Evolutionary conservation across 768 basidiomycete species (phyloP), one percentile per base, ranked within the genome.

Genomic region (Pisolithus albus): DNA sequence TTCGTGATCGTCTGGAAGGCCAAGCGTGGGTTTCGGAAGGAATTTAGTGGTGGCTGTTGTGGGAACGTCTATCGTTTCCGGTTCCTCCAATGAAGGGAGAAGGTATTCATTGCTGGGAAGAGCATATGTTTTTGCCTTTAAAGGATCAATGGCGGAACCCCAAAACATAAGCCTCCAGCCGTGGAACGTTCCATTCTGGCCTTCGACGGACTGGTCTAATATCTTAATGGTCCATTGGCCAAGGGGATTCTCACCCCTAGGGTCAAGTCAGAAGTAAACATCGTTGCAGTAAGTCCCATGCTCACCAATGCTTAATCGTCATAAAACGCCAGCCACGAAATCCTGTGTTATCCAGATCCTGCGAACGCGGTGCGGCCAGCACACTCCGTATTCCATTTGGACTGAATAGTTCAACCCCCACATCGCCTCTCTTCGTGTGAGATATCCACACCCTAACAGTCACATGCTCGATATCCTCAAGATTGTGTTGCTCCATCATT

Each of bases 271-370:
- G 52, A 10, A 48, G 34, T 36, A 24, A 47, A 18, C 5, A 23
- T 53, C n/a, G 43, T 18, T 45, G 37, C 52, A 10, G 21, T 57
- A 34, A 52, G n/a, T 45, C 26, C 24, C 37, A 30, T 8, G 49
- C 68, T 21, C 52, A 94, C 95, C 96, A 99, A 62, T 99, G 96
- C 69, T 99, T 99, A 51, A 98, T 80, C 30, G 83, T 82, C 93
- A 97, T 98, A 66, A 99, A 99, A n/a, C 79, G 85, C 96, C 96
- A 99, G 0, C 91, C 94, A n/a, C 81, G 81, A 65, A 78, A 95
- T 8, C 96, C 95, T 8, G 74, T 76, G 5, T 61, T 65, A 16
- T 78, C 83, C 36, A 64, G 65, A 63, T 99, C 96, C 11, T 74
- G 73, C 32, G 73, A 61, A 55, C 96, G 80, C 51, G 74, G 76